Evolutionary conservation across 2,329 filamentous ascomycete species (phyloP).

Genomic region (Penicillium sp.): DNA sequence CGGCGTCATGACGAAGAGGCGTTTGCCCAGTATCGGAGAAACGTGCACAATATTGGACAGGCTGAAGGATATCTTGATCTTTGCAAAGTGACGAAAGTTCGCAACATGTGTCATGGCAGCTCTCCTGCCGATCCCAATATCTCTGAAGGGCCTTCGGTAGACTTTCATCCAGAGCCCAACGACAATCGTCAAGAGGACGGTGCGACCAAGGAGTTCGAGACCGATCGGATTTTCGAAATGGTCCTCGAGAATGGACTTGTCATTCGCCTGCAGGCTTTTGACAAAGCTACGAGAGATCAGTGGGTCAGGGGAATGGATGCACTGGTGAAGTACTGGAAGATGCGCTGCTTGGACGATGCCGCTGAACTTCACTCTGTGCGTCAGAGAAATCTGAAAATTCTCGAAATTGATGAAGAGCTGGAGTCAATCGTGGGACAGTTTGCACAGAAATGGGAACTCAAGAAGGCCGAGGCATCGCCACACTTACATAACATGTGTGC

Average conservation of each 20-base stretch:
- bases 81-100: slow-evolving; percentile 51
- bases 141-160: slow-evolving; percentile 49
- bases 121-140: slow-evolving; percentile 49
- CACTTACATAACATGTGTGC: slow-evolving; percentile 63
- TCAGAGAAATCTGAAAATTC: slow-evolving; percentile 51
- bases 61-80: slow-evolving; percentile 62
- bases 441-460: slow-evolving; percentile 63
- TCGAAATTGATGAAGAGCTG: slow-evolving; percentile 60
- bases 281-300: slow-evolving; percentile 52
- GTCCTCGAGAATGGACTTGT: slow-evolving; percentile 56
- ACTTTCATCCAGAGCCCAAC: slow-evolving; percentile 47
- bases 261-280: slow-evolving; percentile 56
- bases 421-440: slow-evolving; percentile 62
- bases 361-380: slow-evolving; percentile 53
- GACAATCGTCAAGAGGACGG: slow-evolving; percentile 49
- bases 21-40: slow-evolving; percentile 53
- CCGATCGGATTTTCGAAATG: slow-evolving; percentile 57
- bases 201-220: slow-evolving; percentile 47
- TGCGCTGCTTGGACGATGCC: slow-evolving; percentile 51
- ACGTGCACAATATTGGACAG: slow-evolving; percentile 51
- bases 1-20: slow-evolving; percentile 53
- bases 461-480: slow-evolving; percentile 56
- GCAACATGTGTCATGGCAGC: slow-evolving; percentile 49
- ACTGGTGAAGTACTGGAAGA: slow-evolving; percentile 58
- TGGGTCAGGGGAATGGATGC: slow-evolving; percentile 56